Conservation (phyloP, 148 eudicot genomes). For the Gaultheria prostrata region DNA sequence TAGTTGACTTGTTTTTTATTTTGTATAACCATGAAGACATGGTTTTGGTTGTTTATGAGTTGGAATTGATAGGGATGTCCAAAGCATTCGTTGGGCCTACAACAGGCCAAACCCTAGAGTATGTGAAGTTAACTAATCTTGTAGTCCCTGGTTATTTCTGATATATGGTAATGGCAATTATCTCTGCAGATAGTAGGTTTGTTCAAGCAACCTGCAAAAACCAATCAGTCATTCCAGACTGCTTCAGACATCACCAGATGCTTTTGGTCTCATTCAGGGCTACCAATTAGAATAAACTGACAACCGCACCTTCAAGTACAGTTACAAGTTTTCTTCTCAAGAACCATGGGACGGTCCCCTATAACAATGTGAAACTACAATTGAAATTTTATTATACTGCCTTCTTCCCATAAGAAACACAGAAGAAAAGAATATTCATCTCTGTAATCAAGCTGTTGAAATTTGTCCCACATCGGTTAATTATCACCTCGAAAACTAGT, state of each 20-base stretch:
- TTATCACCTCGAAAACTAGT: too few relatives aligned
- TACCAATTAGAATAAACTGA: too few relatives aligned
- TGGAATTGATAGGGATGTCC: not conserved
- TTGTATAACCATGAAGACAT: not conserved
- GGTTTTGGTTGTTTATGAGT: not conserved
- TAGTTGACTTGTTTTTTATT: not conserved
- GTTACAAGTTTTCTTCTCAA: not conserved
- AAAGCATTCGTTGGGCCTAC: not conserved
- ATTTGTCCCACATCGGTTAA: too few relatives aligned
- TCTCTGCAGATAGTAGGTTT: not conserved
- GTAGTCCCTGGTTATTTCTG: not conserved
- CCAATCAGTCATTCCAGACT: not conserved
- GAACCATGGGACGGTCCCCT: not conserved
- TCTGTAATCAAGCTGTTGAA: not conserved
- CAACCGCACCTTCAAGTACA: not conserved
- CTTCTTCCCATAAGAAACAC: not conserved
- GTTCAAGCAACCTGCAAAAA: not conserved
- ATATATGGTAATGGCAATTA: not conserved
- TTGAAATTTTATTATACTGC: not conserved
- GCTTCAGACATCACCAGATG: too few relatives aligned
- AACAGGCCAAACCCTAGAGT: not conserved
- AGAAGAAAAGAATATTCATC: not conserved
- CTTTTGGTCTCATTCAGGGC: too few relatives aligned
- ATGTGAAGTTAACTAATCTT: not conserved
- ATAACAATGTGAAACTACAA: not conserved